Conservation (phyloP, 208 protist genomes). For the Herpetomonas tarakana region DNA sequence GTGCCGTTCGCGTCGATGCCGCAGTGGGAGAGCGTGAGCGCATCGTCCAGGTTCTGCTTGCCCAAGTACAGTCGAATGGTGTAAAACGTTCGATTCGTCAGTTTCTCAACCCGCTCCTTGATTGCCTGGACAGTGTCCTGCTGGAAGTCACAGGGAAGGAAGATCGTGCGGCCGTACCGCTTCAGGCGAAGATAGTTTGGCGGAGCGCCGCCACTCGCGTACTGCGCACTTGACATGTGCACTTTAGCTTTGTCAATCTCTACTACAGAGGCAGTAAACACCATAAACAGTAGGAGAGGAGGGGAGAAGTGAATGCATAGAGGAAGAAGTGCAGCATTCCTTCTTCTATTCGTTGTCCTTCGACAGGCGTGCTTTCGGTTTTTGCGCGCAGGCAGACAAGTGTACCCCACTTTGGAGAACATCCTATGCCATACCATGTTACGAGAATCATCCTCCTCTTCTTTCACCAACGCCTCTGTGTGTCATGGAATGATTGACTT, state of each 20-base stretch:
- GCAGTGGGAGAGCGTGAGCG: slow-evolving; percentile 73
- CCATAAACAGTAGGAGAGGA: no score
- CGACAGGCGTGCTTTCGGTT: no score
- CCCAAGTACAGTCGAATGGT: slow-evolving; percentile 71
- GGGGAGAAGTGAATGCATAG: not conserved
- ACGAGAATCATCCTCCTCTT: no score
- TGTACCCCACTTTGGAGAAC: no score
- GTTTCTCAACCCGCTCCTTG: slow-evolving; percentile 86
- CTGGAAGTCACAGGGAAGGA: slow-evolving; percentile 88
- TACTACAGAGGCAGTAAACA: no score
- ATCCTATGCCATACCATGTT: no score
- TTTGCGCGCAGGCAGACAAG: no score
- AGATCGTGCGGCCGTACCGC: slow-evolving; percentile 79
- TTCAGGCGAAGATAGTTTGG: slow-evolving; percentile 79
- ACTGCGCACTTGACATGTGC: not conserved
- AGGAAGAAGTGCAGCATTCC: not conserved
- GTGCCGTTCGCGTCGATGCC: slow-evolving; percentile 76
- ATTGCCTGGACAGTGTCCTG: slow-evolving; percentile 89
- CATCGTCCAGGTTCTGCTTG: slow-evolving; percentile 75
- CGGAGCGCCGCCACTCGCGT: slow-evolving; percentile 21
- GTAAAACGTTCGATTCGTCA: slow-evolving; percentile 79
- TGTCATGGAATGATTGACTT: no score
- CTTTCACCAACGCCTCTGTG: no score
- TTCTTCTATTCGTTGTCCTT: no score
- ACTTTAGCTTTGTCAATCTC: no score